phyloP scores from a whole-genome alignment of 2,329 filamentous ascomycete genomes.

The Colletotrichum tabaci region DNA sequence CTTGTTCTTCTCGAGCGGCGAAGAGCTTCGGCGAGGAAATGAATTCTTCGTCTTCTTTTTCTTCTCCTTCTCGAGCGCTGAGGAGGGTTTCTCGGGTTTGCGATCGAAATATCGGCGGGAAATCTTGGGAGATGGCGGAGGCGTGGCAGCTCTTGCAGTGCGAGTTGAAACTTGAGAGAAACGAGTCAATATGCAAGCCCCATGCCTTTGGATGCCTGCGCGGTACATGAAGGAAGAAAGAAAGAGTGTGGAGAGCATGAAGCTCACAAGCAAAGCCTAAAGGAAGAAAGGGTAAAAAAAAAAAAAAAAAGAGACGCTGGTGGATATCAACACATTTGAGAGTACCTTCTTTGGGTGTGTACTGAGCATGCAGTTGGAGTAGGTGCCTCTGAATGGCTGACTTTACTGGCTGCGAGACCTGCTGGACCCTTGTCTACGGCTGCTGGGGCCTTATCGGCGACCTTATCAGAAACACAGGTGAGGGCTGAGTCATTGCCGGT shows the following conservation, averaged over 20 bases:
- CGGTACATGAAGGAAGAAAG: constrained; percentile 23
- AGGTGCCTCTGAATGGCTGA: not conserved
- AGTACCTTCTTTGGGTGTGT: not conserved
- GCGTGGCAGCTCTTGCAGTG: not conserved
- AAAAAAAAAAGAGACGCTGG: constrained; percentile 14
- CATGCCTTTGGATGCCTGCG: not conserved
- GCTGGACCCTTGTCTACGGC: not conserved
- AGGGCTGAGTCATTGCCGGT: not conserved
- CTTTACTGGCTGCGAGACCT: constrained; percentile 15
- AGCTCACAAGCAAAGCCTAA: constrained; percentile 20
- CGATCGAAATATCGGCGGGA: not conserved
- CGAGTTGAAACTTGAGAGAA: not conserved
- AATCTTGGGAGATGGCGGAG: not conserved
- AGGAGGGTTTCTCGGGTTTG: not conserved
- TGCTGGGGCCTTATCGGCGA: constrained; percentile 29
- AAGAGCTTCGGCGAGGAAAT: not conserved
- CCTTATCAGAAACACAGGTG: not conserved
- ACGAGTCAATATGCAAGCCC: not conserved
- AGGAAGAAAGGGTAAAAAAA: constrained; percentile 6
- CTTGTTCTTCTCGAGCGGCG: too few species aligned
- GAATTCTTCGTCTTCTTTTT: too few species aligned
- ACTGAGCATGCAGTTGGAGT: not conserved
- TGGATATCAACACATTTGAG: constrained; percentile 41
- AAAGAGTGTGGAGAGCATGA: constrained; percentile 36
- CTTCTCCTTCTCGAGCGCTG: too few species aligned